Base-by-base conservation (phyloP, 495 filamentous ascomycete genomes). In the Neurospora tetraspora region DNA sequence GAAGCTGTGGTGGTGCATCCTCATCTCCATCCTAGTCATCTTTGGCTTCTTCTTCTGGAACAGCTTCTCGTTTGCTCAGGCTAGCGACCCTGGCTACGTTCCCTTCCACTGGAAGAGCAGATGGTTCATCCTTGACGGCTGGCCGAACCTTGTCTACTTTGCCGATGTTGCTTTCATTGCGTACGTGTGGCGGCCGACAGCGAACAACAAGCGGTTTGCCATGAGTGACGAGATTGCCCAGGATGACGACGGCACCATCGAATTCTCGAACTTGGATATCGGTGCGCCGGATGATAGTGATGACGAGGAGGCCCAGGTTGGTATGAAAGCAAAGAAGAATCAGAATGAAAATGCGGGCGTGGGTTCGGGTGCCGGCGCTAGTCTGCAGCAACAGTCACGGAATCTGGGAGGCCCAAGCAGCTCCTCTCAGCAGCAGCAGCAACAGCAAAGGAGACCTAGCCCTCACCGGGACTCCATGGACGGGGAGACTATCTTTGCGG, bases 191-290 rank as follows among this genome's bases (percentile, higher is more conserved):
- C 87, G 96, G 70, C 96, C 96, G 38, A 98, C 96, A 31, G 94
- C 90, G 45, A 98, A 99, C 81, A 99, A 99, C 83, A 87, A 95
- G 76, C 88, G 96, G 73, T 99, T 99, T 78, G 96, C 96, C 39
- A 99, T 99, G 96, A 95, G 92, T 82, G 96, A 99, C 77, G 96
- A 99, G 89, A 90, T 99, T 78, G 96, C 96, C 8, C 96, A 98
- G 88, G 94, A 99, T 81, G 96, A 99, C 76, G 96, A 98, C 78
- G 87, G 87, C 34, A 96, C 94, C 12, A 98, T 99, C 77, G 96
- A 99, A 80, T 97, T 99, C 76, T 92, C 92, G 70, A 82, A 82
- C 72, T 69, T 82, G 14, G 94, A 94, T 43, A 92, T 99, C 69
- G 93, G 93, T 37, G 92, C 81, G n/a, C 84, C 84, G 7, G 86